Percentiles rank a stretch among this genome's conserved stretches.
Conservation (phyloP, 495 filamentous ascomycete genomes). For the Ramalina intermedia region DNA sequence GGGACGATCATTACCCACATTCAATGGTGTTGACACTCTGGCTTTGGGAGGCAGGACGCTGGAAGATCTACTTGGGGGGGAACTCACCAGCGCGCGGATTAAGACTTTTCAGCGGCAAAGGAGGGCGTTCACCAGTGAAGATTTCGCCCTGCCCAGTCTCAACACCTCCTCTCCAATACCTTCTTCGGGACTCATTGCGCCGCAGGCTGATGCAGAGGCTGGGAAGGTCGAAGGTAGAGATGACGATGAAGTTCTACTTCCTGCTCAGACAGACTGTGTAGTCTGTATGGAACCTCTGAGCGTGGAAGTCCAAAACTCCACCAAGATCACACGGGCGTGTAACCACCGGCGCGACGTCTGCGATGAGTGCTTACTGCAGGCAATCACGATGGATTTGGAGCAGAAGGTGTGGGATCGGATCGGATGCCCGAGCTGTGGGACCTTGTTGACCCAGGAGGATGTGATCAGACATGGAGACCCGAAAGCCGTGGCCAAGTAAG, state of each 20-base stretch:
- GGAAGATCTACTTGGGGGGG: slow-evolving; percentile 11
- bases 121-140: slow-evolving; percentile 21
- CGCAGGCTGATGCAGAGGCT: background rate
- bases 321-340: slow-evolving; percentile 1
- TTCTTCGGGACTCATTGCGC: background rate
- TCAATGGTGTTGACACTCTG: no score
- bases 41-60: no score
- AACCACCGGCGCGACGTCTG: slow-evolving; percentile 1
- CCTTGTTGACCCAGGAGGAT: background rate
- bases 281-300: slow-evolving; percentile 3
- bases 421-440: slow-evolving; percentile 4
- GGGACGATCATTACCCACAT: no score
- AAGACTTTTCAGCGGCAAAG: slow-evolving; percentile 35
- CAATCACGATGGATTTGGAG: background rate
- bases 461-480: background rate
- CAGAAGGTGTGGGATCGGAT: slow-evolving; percentile 6
- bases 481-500: slow-evolving; percentile 1
- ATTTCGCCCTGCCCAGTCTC: background rate
- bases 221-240: background rate
- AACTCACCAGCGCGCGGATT: slow-evolving; percentile 31
- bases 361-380: background rate
- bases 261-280: background rate
- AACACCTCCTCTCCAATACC: background rate
- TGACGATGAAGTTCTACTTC: background rate
- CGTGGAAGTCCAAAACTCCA: background rate